Evolutionary conservation across 768 basidiomycete genomes (phyloP).

Genomic region (Boletus edulis): DNA sequence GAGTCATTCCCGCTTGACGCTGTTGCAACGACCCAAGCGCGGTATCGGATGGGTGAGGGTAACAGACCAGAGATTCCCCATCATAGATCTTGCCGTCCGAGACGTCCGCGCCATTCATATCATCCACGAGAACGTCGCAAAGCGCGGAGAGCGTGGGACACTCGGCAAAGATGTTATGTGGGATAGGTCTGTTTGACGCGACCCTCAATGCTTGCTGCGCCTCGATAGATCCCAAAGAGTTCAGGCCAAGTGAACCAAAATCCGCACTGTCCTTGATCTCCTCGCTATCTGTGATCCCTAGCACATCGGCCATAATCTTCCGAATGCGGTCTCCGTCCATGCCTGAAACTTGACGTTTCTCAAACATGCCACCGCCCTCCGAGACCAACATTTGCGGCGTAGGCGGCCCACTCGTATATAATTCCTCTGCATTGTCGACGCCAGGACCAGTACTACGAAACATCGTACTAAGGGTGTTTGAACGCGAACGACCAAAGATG

Average conservation of each 20-base stretch:
- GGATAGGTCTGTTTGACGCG: conserved; percentile 41
- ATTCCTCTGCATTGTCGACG: background rate
- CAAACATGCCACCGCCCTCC: no score
- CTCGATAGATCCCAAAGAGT: conserved; percentile 67
- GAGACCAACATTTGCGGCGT: conserved; percentile 42
- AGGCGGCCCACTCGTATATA: conserved; percentile 18
- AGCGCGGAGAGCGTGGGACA: conserved; percentile 37
- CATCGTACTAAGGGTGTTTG: conserved; percentile 20
- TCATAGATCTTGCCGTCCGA: background rate
- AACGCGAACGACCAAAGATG: conserved; percentile 29
- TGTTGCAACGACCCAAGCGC: no score
- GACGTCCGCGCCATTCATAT: background rate
- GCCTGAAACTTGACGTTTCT: background rate
- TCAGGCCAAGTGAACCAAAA: conserved; percentile 53
- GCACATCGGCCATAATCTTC: conserved; percentile 41
- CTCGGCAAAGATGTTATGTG: conserved; percentile 41
- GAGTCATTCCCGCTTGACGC: background rate
- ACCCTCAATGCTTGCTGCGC: conserved; percentile 46
- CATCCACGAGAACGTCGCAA: conserved; percentile 10
- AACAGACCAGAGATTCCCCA: background rate
- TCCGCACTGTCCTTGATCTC: conserved; percentile 45
- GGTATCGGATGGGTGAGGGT: conserved; percentile 22
- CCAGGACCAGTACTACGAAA: conserved; percentile 1
- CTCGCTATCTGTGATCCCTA: conserved; percentile 31
- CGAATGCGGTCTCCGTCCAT: conserved; percentile 29